Evolutionary conservation across 2,329 filamentous ascomycete species (phyloP).

Genomic region (Paramyrothecium sp.): DNA sequence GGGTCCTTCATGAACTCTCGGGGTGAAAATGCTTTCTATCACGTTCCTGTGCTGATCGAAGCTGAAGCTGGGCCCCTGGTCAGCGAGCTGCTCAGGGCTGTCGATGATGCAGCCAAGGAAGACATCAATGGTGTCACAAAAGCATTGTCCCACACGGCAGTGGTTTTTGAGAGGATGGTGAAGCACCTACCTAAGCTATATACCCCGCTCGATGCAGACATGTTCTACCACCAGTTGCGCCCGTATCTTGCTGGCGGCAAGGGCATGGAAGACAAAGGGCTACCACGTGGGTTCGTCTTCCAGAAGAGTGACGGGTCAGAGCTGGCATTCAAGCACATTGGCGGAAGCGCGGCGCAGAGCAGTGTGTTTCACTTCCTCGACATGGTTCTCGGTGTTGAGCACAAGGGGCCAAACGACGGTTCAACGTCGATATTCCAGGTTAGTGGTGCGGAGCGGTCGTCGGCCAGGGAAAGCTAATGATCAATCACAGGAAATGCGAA

Average conservation of each 20-base stretch:
- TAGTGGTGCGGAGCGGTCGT: neutral
- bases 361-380: slow-evolving; percentile 16
- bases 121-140: slow-evolving; percentile 2
- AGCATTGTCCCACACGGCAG: slow-evolving; percentile 4
- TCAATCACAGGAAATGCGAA: slow-evolving; percentile 5
- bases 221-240: slow-evolving; percentile 13
- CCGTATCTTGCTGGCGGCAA: slow-evolving; percentile 8
- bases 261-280: slow-evolving; percentile 12
- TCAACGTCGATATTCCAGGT: slow-evolving; percentile 11
- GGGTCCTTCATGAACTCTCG: slow-evolving; percentile 11
- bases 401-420: slow-evolving; percentile 1
- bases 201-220: slow-evolving; percentile 9
- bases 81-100: slow-evolving; percentile 7
- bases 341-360: slow-evolving; percentile 16
- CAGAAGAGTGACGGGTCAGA: slow-evolving; percentile 10
- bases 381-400: slow-evolving; percentile 9
- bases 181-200: slow-evolving; percentile 12
- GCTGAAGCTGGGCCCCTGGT: slow-evolving; percentile 12
- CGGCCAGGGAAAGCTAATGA: neutral
- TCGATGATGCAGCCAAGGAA: slow-evolving; percentile 1
- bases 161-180: slow-evolving; percentile 7
- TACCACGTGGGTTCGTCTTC: slow-evolving; percentile 12
- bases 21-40: slow-evolving; percentile 15
- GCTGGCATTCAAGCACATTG: slow-evolving; percentile 9
- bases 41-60: slow-evolving; percentile 14